These are phyloP conservation scores for Colletotrichum tropicale DNA, from an alignment of 2,329 filamentous ascomycete species.

Conservation along the genomic window DNA sequence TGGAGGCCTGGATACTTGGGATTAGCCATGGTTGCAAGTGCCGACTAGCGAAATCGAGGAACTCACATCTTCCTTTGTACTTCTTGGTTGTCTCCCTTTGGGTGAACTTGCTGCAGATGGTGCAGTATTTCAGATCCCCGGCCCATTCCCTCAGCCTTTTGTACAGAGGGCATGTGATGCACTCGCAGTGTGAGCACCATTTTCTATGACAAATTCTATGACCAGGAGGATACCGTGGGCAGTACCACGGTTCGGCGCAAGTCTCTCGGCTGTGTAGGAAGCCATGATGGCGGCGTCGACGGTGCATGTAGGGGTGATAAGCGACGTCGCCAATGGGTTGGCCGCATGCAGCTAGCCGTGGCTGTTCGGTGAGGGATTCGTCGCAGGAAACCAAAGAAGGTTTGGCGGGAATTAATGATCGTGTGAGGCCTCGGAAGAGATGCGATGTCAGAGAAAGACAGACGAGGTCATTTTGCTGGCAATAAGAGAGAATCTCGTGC, in stretches of 20 bases:
- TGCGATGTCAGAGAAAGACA: background rate
- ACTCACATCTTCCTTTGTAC: conserved; percentile 6
- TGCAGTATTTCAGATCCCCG: background rate
- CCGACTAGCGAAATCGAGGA: fast-evolving
- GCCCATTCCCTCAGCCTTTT: background rate
- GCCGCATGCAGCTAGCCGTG: background rate
- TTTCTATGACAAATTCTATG: background rate
- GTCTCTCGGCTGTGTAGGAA: background rate
- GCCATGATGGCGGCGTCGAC: background rate
- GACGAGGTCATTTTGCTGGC: background rate
- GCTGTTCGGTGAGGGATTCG: background rate
- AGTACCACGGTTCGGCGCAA: background rate
- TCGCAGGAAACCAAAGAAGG: background rate
- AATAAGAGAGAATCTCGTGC: background rate
- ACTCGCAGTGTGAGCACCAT: background rate
- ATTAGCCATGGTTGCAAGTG: background rate
- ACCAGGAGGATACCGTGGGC: background rate
- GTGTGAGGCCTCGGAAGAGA: background rate
- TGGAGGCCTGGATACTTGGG: background rate
- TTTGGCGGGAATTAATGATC: background rate
- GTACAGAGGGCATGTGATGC: background rate
- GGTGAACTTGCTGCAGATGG: background rate
- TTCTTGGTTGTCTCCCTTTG: background rate
- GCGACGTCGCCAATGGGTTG: background rate
- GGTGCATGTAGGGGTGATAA: background rate